A percentile compares a stretch with the other conserved stretches of the same genome.
Evolutionary conservation across 2,329 filamentous ascomycete species (phyloP).

Genomic region (Coleophoma crateriformis): DNA sequence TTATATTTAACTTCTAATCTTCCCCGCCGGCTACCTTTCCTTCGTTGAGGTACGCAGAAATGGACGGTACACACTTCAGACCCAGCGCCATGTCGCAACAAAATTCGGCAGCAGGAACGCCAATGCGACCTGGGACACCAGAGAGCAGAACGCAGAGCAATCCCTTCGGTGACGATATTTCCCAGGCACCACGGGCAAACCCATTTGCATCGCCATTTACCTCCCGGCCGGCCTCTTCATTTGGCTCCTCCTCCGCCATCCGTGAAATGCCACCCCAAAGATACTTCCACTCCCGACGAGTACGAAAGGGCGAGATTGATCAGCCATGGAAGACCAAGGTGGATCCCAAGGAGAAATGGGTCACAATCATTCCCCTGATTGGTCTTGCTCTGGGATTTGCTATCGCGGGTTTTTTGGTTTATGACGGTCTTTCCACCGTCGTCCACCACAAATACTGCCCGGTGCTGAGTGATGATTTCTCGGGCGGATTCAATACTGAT

Average conservation of each 20-base stretch:
- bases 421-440: constrained; percentile 67
- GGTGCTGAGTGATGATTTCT: constrained; percentile 45
- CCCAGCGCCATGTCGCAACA: constrained; percentile 5
- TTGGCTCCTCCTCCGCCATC: constrained; percentile 33
- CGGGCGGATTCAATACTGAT: constrained; percentile 40
- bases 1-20: not conserved
- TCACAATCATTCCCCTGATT: constrained; percentile 71
- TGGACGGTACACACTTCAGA: constrained; percentile 11
- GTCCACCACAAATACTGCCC: constrained; percentile 61
- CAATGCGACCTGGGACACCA: constrained; percentile 30
- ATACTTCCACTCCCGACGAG: constrained; percentile 35
- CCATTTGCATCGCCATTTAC: constrained; percentile 30
- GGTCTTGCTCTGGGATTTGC: constrained; percentile 65
- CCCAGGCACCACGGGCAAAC: constrained; percentile 17
- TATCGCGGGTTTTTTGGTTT: constrained; percentile 67
- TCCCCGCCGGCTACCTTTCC: not conserved
- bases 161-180: constrained; percentile 22
- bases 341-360: constrained; percentile 80
- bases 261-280: constrained; percentile 12
- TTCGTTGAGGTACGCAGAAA: not conserved
- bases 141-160: constrained; percentile 21
- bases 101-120: constrained; percentile 26
- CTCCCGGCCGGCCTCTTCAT: constrained; percentile 36
- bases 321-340: constrained; percentile 72
- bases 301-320: constrained; percentile 67